Evolutionary conservation across 2,329 filamentous ascomycete species (phyloP), one percentile per base, ranked within the genome.

Genomic region (Cryphonectria nitschkei): DNA sequence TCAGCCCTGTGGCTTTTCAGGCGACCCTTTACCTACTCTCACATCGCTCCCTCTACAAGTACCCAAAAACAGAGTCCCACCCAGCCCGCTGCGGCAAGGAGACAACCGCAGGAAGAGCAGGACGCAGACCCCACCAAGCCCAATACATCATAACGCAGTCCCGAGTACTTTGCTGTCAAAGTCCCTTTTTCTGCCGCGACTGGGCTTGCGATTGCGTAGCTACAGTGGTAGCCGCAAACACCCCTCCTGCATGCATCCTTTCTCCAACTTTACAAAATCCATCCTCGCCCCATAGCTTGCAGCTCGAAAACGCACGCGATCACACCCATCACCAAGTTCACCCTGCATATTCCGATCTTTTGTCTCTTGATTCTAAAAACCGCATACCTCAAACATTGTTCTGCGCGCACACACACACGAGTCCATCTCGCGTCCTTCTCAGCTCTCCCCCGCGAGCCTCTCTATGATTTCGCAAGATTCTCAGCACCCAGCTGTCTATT

Each of bases 251-350:
- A 68, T 37, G 50, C 56, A 50, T 58, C 46, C 50, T 34, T 67
- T 60, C 52, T 61, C 34, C 54, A 63, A 65, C 46, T 43, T 52
- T 61, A 14, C 62, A 63, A 56, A 62, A 65, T 52, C 64, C 46
- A 65, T 7, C 39, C 65, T 58, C 32, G 11, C 13, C 37, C 56
- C 60, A 16, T 26, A 64, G 39, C 62, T 39, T 39, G 39, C 56
- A 41, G 4, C 67, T 68, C 54, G 7, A 54, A 54, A 56, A 56
- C 60, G 52, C 66, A 72, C 69, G 71, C 71, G 52, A 72, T 64
- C 69, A 72, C 52, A 71, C 60, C 62, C 46, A 56, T 50, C 64
- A 66, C 32, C 56, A 50, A 43, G 29, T 26, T 34, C 54, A 67
- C 63, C 71, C 68, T 71, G 43, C 60, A 54, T 67, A 63, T 68